A percentile compares a stretch with the other conserved stretches of the same genome.
Evolutionary conservation across 2,329 filamentous ascomycete genomes (phyloP).

Genomic region (Colletotrichum coccodes): DNA sequence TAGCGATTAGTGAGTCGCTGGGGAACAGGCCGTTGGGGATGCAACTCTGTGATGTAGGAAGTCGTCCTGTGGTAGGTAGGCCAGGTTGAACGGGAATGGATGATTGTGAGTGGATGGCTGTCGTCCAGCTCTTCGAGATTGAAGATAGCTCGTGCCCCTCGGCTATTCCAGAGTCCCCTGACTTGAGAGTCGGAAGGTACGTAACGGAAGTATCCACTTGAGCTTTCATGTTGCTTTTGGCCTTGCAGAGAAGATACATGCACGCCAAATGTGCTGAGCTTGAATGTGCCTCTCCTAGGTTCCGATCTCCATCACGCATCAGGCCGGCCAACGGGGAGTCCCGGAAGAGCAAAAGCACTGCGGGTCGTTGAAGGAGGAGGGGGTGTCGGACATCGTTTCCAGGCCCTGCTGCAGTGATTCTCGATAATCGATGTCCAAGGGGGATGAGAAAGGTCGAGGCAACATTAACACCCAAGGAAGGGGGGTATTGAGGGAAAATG

Average conservation of each 20-base stretch:
- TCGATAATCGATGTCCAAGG: not conserved
- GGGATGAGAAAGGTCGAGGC: not conserved
- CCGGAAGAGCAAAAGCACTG: not conserved
- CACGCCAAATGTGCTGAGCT: not conserved
- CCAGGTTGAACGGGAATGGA: constrained; percentile 5
- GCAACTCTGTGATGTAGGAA: constrained; percentile 22
- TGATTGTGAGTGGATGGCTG: constrained; percentile 3
- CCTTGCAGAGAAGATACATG: not conserved
- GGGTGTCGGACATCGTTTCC: not conserved
- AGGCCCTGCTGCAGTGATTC: not conserved
- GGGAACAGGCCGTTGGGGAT: constrained; percentile 5
- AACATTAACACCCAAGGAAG: not conserved
- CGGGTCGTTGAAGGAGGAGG: too few relatives aligned
- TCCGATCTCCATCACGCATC: not conserved
- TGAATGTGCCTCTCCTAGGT: not conserved
- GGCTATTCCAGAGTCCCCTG: not conserved
- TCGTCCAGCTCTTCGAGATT: constrained; percentile 5
- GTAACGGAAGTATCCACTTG: constrained; percentile 3
- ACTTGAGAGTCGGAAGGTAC: not conserved
- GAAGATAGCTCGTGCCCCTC: not conserved
- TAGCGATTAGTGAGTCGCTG: not conserved
- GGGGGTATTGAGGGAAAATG: not conserved
- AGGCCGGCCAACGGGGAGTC: not conserved
- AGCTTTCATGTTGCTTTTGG: constrained; percentile 4
- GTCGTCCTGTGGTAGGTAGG: not conserved